These are phyloP conservation scores for Diatrype stigma DNA, from an alignment of 2,329 filamentous ascomycete species.

Conservation along the genomic window DNA sequence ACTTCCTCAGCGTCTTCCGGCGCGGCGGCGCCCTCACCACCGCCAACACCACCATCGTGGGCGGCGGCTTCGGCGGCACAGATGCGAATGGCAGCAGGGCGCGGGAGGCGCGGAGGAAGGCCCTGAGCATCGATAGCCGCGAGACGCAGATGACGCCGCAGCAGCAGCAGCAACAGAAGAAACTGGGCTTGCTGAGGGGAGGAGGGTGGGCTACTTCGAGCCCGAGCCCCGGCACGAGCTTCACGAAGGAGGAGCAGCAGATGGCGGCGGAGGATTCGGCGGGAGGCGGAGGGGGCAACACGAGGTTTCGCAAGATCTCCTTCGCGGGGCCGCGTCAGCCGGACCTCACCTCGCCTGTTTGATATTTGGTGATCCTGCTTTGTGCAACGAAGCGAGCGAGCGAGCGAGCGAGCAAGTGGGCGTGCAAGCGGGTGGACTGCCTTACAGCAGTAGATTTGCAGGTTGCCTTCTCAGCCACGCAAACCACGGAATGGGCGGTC, in stretches of 20 bases:
- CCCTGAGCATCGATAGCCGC: not conserved
- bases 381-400: not conserved
- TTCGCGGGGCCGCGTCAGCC: not conserved
- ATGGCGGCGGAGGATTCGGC: not conserved
- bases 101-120: not conserved
- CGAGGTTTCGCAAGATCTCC: not conserved
- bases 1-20: conserved; percentile 32
- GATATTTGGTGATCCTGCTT: too few relatives aligned
- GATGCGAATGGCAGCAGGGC: not conserved
- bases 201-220: too few relatives aligned
- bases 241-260: not conserved
- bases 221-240: not conserved
- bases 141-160: not conserved
- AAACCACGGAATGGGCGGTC: too few relatives aligned
- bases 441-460: too few relatives aligned
- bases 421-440: too few relatives aligned
- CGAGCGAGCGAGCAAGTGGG: too few relatives aligned
- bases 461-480: too few relatives aligned
- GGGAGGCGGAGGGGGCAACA: not conserved
- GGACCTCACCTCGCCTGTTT: not conserved
- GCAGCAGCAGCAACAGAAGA: not conserved
- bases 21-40: not conserved
- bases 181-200: not conserved
- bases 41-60: not conserved
- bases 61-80: not conserved